Percentiles rank a stretch among this genome's conserved stretches.
Evolutionary conservation across 2,329 filamentous ascomycete species (phyloP).

Genomic region (Phaeosphaeria sp.): DNA sequence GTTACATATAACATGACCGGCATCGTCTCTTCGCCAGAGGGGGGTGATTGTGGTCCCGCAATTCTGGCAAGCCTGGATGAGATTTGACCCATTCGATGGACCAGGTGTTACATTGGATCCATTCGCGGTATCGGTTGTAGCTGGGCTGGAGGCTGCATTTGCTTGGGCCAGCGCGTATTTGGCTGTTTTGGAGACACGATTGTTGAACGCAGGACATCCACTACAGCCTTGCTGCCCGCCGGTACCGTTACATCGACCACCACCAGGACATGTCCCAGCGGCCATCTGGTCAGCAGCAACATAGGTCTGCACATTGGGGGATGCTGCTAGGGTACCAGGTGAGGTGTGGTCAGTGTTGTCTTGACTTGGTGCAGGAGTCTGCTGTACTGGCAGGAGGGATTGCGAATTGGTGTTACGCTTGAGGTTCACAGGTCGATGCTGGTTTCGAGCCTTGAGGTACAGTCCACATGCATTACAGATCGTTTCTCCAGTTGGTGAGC

Average conservation of each 20-base stretch:
- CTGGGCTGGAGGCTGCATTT: constrained; percentile 33
- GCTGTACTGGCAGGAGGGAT: constrained; percentile 33
- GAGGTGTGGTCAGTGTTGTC: constrained; percentile 49
- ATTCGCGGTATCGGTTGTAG: constrained; percentile 18
- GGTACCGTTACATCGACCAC: constrained; percentile 93
- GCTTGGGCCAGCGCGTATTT: constrained; percentile 66
- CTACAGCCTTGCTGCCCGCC: constrained; percentile 94
- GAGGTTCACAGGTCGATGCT: constrained; percentile 85
- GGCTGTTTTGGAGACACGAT: constrained; percentile 87
- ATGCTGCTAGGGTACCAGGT: constrained; percentile 46
- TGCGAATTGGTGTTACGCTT: constrained; percentile 70
- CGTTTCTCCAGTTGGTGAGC: constrained; percentile 89
- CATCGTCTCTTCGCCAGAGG: constrained; percentile 91
- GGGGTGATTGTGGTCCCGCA: constrained; percentile 97
- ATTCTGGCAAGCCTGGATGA: constrained; percentile 93
- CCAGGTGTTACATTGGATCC: constrained; percentile 20
- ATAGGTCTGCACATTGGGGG: constrained; percentile 67
- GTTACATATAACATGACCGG: constrained; percentile 97
- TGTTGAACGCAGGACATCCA: constrained; percentile 97
- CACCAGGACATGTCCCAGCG: constrained; percentile 91
- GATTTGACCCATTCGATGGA: constrained; percentile 47
- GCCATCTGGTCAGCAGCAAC: constrained; percentile 77
- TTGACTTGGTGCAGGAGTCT: constrained; percentile 51
- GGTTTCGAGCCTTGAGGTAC: constrained; percentile 92
- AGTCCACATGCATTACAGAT: constrained; percentile 98